A percentile compares a stretch with the other conserved stretches of the same genome.
Conservation (phyloP, 169 alveolate genomes). For the Plasmodium vivax region DNA sequence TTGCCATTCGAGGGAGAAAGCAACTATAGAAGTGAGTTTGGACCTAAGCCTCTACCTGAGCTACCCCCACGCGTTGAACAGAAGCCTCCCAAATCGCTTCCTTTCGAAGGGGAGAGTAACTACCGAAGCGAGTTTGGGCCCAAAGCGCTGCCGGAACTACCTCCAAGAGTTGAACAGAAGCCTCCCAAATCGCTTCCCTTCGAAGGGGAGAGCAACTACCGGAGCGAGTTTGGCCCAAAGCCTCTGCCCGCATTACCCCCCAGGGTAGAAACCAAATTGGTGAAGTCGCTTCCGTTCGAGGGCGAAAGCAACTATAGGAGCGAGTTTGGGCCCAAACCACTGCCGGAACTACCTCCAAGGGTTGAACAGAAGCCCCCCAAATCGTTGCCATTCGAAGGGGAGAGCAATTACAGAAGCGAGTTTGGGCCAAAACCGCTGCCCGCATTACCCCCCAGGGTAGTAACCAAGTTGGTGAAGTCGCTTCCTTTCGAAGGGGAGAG, state of each 20-base stretch:
- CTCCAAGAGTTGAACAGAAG: slow-evolving; percentile 39
- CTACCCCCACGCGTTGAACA: slow-evolving; percentile 57
- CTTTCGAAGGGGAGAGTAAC: slow-evolving; percentile 78
- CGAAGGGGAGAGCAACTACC: slow-evolving; percentile 76
- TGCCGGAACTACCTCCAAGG: slow-evolving; percentile 75
- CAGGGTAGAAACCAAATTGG: slow-evolving; percentile 33
- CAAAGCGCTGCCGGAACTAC: slow-evolving; percentile 73
- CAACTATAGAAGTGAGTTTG: slow-evolving; percentile 77
- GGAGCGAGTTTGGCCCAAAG: slow-evolving; percentile 81
- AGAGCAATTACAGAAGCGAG: slow-evolving; percentile 74
- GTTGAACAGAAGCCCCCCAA: slow-evolving; percentile 31
- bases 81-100: slow-evolving; percentile 70
- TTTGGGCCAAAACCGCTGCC: slow-evolving; percentile 82
- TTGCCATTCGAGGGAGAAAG: slow-evolving; percentile 79
- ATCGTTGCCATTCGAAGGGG: slow-evolving; percentile 79
- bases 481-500: slow-evolving; percentile 80
- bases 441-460: slow-evolving; percentile 47
- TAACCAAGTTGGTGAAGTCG: slow-evolving; percentile 43
- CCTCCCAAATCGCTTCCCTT: slow-evolving; percentile 77
- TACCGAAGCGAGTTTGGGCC: slow-evolving; percentile 77
- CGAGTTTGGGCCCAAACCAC: slow-evolving; percentile 81
- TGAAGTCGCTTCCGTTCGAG: slow-evolving; percentile 79
- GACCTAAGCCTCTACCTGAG: slow-evolving; percentile 79
- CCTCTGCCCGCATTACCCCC: slow-evolving; percentile 77
- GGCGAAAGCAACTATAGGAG: slow-evolving; percentile 75